phyloP scores from a whole-genome alignment of 2,329 filamentous ascomycete species.

The Paramyrothecium sp. region DNA sequence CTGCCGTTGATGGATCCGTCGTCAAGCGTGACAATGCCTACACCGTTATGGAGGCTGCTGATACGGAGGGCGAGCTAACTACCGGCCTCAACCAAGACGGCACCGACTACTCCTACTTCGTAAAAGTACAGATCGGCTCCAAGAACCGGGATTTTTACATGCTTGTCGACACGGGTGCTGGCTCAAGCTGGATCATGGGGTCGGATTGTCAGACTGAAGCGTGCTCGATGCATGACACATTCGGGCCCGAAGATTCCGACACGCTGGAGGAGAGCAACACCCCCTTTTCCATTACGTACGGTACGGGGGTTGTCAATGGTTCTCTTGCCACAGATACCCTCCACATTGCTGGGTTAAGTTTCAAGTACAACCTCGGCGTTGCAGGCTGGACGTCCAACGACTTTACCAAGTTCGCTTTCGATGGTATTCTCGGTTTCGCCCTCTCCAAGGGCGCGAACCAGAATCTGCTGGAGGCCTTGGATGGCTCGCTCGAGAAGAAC shows the following conservation, averaged over 20 bases:
- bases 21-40: conserved; percentile 45
- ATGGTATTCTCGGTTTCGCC: conserved; percentile 81
- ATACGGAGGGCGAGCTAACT: conserved; percentile 45
- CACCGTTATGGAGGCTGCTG: conserved; percentile 42
- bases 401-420: conserved; percentile 78
- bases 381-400: conserved; percentile 70
- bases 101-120: conserved; percentile 65
- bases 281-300: conserved; percentile 69
- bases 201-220: conserved; percentile 63
- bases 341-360: conserved; percentile 61
- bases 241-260: conserved; percentile 64
- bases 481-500: conserved; percentile 57
- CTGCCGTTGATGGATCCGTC: conserved; percentile 8
- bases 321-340: conserved; percentile 65
- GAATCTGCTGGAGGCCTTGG: conserved; percentile 66
- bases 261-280: conserved; percentile 54
- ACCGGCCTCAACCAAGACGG: conserved; percentile 63
- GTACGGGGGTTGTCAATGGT: conserved; percentile 72
- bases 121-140: conserved; percentile 56
- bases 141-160: conserved; percentile 54
- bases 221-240: conserved; percentile 69
- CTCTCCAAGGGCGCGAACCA: conserved; percentile 58
- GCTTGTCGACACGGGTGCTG: conserved; percentile 65
- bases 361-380: conserved; percentile 69
- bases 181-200: conserved; percentile 83